Evolutionary conservation across 2,329 filamentous ascomycete species (phyloP).

Genomic region (Claviceps capensis): DNA sequence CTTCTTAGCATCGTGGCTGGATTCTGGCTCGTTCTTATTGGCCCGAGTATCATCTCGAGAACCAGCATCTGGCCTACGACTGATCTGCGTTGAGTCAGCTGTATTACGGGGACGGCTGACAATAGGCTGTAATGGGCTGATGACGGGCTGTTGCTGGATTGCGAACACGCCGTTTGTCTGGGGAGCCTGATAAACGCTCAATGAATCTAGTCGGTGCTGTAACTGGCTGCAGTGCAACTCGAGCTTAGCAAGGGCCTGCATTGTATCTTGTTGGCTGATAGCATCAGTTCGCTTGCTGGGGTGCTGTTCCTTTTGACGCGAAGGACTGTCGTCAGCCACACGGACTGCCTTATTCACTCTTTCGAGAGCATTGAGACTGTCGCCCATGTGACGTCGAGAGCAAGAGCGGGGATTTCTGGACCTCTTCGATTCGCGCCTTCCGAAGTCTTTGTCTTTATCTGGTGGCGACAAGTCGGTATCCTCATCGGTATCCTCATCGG

Average conservation of each 20-base stretch:
- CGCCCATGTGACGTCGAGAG: background rate
- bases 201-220: constrained; percentile 1
- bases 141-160: background rate
- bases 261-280: background rate
- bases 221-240: constrained; percentile 2
- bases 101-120: background rate
- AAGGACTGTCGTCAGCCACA: background rate
- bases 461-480: background rate
- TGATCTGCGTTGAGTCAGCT: background rate
- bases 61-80: background rate
- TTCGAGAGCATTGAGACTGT: too few relatives aligned
- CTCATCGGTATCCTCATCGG: background rate
- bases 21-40: background rate
- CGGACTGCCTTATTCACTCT: too few relatives aligned
- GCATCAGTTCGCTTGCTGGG: background rate
- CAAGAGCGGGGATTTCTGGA: background rate
- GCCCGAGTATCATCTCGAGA: background rate
- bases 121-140: background rate
- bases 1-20: constrained; percentile 7
- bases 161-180: background rate
- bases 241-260: constrained; percentile 1
- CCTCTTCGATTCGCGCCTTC: background rate
- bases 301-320: background rate
- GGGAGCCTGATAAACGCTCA: background rate
- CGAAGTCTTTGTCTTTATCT: background rate